A percentile compares a stretch with the other conserved stretches of the same genome.
These are phyloP conservation scores for Colletotrichum spaethianum DNA, from an alignment of 2,329 filamentous ascomycete species.

Conservation along the genomic window DNA sequence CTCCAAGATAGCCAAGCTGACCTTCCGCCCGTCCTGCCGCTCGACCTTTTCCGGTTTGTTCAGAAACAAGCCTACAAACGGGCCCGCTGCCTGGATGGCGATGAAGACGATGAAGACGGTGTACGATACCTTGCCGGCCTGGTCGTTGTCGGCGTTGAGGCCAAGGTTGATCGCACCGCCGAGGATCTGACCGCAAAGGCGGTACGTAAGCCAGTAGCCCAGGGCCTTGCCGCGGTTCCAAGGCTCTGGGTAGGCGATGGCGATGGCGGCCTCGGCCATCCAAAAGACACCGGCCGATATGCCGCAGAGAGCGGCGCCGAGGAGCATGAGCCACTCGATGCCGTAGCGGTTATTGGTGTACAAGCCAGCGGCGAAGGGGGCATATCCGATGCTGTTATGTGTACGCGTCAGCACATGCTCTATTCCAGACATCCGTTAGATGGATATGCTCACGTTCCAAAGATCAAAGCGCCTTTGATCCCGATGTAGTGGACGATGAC, in stretches of 20 bases:
- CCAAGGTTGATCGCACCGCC: slow-evolving; percentile 81
- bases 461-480: slow-evolving; percentile 78
- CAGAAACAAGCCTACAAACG: slow-evolving; percentile 75
- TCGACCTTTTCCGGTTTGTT: slow-evolving; percentile 74
- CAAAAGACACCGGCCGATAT: slow-evolving; percentile 81
- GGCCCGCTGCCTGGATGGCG: slow-evolving; percentile 75
- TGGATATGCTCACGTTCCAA: slow-evolving; percentile 69
- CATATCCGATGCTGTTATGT: slow-evolving; percentile 70
- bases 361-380: slow-evolving; percentile 78
- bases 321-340: slow-evolving; percentile 76
- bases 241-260: slow-evolving; percentile 79
- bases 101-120: slow-evolving; percentile 80
- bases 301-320: slow-evolving; percentile 79
- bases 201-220: slow-evolving; percentile 76
- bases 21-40: slow-evolving; percentile 74
- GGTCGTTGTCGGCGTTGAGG: slow-evolving; percentile 69
- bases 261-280: slow-evolving; percentile 82
- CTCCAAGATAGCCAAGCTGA: slow-evolving; percentile 70
- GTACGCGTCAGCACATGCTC: neutral
- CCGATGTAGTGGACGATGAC: slow-evolving; percentile 77
- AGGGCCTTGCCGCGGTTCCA: slow-evolving; percentile 76
- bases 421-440: neutral
- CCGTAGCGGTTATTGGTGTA: slow-evolving; percentile 82
- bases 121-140: slow-evolving; percentile 77
- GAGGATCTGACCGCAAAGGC: slow-evolving; percentile 76